These are phyloP conservation scores for Artemisia annua DNA, from an alignment of 129 eudicot species.

Conservation along the genomic window DNA sequence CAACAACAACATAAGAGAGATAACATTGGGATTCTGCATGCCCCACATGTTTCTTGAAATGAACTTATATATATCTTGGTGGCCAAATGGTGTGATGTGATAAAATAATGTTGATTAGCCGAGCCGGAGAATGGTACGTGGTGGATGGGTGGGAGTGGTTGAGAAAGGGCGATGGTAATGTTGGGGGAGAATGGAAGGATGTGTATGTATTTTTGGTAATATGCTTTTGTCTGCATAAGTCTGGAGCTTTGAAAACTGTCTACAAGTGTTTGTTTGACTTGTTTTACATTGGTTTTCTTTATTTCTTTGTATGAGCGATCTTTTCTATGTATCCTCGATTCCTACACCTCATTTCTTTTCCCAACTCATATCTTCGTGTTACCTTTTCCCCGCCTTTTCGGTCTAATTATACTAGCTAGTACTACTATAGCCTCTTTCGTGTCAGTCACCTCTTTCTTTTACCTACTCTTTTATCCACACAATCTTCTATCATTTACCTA, in stretches of 20 bases:
- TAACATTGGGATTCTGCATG: conserved; percentile 36
- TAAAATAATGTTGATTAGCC: background rate
- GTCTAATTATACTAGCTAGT: background rate
- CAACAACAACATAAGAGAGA: conserved; percentile 1
- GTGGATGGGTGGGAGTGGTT: conserved; percentile 31
- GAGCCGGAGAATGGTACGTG: background rate
- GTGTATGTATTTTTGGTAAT: conserved; percentile 15
- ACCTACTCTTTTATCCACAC: no score
- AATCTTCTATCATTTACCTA: no score
- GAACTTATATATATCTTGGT: background rate
- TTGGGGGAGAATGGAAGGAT: background rate
- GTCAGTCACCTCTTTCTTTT: no score
- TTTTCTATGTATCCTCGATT: conserved; percentile 36
- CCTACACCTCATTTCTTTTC: conserved; percentile 26
- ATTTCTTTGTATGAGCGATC: conserved; percentile 3
- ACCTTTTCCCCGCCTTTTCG: conserved; percentile 26
- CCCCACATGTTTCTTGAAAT: conserved; percentile 15
- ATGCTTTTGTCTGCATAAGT: conserved; percentile 23
- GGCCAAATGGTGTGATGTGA: background rate
- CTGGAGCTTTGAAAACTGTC: conserved; percentile 3
- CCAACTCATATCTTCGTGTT: conserved; percentile 26
- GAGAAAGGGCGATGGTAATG: background rate
- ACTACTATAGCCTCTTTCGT: no score
- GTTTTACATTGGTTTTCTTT: conserved; percentile 22
- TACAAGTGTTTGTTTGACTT: conserved; percentile 42